phyloP scores from a whole-genome alignment of 208 protist species.

The Kentomonas sorsogonicus region DNA sequence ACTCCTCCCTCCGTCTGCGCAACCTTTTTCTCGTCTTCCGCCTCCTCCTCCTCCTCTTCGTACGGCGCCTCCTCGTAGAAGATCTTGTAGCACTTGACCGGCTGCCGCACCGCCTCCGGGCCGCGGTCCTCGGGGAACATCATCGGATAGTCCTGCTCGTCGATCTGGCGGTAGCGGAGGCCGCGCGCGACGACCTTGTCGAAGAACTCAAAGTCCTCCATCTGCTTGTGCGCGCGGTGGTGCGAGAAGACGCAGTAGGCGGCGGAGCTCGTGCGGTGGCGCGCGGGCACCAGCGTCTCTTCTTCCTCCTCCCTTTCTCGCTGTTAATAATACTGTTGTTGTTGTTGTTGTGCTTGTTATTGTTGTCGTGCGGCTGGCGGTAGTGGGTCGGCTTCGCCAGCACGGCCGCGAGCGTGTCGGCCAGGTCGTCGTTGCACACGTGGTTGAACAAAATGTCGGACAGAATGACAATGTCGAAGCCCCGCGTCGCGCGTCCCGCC shows the following conservation, averaged over 20 bases:
- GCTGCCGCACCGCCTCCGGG: constrained; percentile 69
- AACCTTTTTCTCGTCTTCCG: no score
- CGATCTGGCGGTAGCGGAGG: constrained; percentile 63
- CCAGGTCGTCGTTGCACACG: constrained; percentile 84
- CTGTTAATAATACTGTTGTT: no score
- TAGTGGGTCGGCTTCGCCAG: constrained; percentile 12
- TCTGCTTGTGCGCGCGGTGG: constrained; percentile 79
- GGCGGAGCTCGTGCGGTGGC: no score
- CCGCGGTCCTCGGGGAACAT: constrained; percentile 88
- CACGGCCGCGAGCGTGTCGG: constrained; percentile 48
- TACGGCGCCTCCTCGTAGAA: no score
- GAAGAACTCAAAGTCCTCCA: constrained; percentile 84
- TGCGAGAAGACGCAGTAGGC: constrained; percentile 90
- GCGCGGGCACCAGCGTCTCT: no score
- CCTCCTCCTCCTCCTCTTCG: no score
- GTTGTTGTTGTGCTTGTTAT: constrained; percentile 12
- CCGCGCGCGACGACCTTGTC: constrained; percentile 77
- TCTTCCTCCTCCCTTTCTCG: no score
- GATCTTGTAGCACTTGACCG: constrained; percentile 77
- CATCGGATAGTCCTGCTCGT: constrained; percentile 75
- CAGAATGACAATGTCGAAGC: constrained; percentile 80
- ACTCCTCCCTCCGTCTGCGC: no score
- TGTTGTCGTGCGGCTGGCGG: constrained; percentile 1
- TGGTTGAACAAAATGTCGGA: constrained; percentile 92
- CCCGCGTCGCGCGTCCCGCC: no score